phyloP scores from a whole-genome alignment of 2,329 filamentous ascomycete genomes.

The Pestalotiopsis sp. region DNA sequence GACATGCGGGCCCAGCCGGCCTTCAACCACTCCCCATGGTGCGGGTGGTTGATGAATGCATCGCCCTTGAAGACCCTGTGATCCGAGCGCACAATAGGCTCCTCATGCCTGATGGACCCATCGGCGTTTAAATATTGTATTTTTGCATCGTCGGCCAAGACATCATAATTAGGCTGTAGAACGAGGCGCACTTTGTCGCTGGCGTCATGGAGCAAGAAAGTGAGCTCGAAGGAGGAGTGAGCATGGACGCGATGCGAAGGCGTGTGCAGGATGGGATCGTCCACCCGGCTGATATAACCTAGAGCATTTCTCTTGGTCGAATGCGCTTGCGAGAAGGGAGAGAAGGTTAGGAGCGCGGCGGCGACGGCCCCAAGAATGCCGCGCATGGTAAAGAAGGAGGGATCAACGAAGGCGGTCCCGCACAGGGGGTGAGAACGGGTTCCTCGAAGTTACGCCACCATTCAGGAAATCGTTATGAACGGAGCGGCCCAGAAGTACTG shows the following conservation, averaged over 20 bases:
- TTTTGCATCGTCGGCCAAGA: slow-evolving; percentile 75
- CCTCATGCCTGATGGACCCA: slow-evolving; percentile 67
- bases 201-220: slow-evolving; percentile 72
- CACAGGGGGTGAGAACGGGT: slow-evolving; percentile 21
- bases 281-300: slow-evolving; percentile 71
- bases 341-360: slow-evolving; percentile 31
- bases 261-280: slow-evolving; percentile 77
- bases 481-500: slow-evolving; percentile 3
- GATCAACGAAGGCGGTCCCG: slow-evolving; percentile 18
- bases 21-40: slow-evolving; percentile 70
- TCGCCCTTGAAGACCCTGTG: slow-evolving; percentile 86
- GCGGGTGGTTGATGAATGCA: slow-evolving; percentile 68
- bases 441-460: slow-evolving; percentile 27
- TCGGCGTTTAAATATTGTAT: slow-evolving; percentile 74
- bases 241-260: slow-evolving; percentile 79
- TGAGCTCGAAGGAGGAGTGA: slow-evolving; percentile 81
- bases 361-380: slow-evolving; percentile 29
- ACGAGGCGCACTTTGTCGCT: slow-evolving; percentile 74
- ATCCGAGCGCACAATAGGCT: slow-evolving; percentile 70
- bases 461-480: slow-evolving; percentile 16
- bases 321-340: slow-evolving; percentile 54
- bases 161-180: slow-evolving; percentile 89
- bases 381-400: slow-evolving; percentile 30
- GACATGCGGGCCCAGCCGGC: slow-evolving; percentile 87
- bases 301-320: slow-evolving; percentile 79